A percentile compares a stretch with the other conserved stretches of the same genome.
Evolutionary conservation across 2,329 filamentous ascomycete species (phyloP).

Genomic region (Hymenoscyphus occultus): DNA sequence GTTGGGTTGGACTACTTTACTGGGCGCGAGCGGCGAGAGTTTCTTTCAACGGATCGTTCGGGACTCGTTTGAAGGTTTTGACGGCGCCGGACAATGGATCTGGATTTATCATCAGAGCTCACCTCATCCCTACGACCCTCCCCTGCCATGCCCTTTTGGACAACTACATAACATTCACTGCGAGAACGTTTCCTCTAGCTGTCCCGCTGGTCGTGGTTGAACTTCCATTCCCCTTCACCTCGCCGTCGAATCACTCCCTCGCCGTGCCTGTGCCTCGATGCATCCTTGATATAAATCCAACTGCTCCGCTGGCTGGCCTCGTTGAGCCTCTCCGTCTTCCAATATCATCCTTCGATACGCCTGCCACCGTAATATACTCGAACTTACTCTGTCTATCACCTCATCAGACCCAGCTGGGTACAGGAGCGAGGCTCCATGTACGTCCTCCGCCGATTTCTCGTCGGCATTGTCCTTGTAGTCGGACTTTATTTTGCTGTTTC

Average conservation of each 20-base stretch:
- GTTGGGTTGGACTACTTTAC: no score
- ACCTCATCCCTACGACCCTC: neutral
- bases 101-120: conserved; percentile 5
- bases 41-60: conserved; percentile 3
- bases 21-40: neutral
- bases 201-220: neutral
- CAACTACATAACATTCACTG: neutral
- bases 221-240: neutral
- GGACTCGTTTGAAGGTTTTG: neutral
- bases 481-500: conserved; percentile 46
- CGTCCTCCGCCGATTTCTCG: conserved; percentile 29
- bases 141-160: neutral
- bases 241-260: neutral
- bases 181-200: neutral
- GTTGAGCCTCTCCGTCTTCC: neutral
- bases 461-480: conserved; percentile 43
- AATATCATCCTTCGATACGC: neutral
- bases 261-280: neutral
- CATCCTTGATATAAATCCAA: neutral
- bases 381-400: neutral
- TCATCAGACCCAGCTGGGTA: neutral
- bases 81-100: neutral
- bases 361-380: neutral
- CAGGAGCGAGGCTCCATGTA: conserved; percentile 22
- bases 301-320: neutral